Evolutionary conservation across 192 early-diverging fungal species (phyloP), one percentile per base, ranked within the genome.

Genomic region (Dispira parvispora): DNA sequence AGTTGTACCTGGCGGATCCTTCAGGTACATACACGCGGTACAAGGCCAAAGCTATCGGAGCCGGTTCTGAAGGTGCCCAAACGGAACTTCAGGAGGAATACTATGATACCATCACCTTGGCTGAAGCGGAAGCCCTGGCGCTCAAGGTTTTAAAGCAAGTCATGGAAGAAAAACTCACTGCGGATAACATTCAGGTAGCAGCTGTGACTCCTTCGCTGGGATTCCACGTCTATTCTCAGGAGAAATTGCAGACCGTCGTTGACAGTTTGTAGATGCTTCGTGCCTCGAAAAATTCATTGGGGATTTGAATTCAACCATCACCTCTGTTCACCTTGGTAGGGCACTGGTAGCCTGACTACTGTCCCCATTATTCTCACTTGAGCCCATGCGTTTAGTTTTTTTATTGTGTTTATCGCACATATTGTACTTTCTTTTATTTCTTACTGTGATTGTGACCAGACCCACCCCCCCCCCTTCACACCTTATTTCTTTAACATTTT

Each of bases 131-230:
- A 70, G 75, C 80, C 9, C 69, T 98, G 62, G 84, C 94, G 23
- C 82, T 99, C 45, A 96, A 93, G 80, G 90, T 97, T 18, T 75
- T 99, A 44, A 99, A 99, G 81, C 86, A 92, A 68, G 96, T 99
- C 21, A 99, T 99, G 94, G 96, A 99, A 72, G 96, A 99, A 76
- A 99, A 99, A 75, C 80, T 99, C 44, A 94, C 83, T 72, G 84
- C 86, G 63, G 84, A 84, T 12, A 99, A 99, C 72, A 92, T 99
- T 11, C 87, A 99, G 76, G 69, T 99, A 32, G 92, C 92, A 3
- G 81, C 88, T 45, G 88, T 98, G 10, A 95, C 92, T 32, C 67
- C 78, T 38, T 74, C 85, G 50, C 65, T 73, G 0, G 88, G 90
- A 25, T 99, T 87, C 77, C 79, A 74, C 52, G 85, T 96, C 62